Percentiles rank a stretch among this genome's conserved stretches.
Conservation (phyloP, 2,329 filamentous ascomycete species). For the Metarhizium rileyi region DNA sequence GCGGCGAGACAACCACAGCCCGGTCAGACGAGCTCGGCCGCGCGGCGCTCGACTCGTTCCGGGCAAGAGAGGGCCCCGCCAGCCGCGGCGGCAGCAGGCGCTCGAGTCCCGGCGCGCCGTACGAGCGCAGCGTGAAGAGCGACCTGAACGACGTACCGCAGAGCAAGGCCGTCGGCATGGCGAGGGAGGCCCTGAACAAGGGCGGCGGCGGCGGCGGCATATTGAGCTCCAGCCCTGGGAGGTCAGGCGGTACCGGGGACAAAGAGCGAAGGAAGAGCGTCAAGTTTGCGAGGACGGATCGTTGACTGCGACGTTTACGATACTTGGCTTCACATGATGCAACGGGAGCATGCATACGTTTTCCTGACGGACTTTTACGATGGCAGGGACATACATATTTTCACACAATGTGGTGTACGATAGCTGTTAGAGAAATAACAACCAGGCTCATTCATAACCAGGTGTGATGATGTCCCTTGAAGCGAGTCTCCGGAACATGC, state of each 20-base stretch:
- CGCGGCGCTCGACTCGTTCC: conserved; percentile 31
- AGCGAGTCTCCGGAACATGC: no score
- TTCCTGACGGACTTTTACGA: no score
- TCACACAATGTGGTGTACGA: no score
- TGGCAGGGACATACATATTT: no score
- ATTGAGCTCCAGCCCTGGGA: conserved; percentile 41
- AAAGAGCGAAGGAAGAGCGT: conserved; percentile 54
- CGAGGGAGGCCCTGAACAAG: conserved; percentile 40
- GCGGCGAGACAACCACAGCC: conserved; percentile 34
- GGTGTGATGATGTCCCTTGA: no score
- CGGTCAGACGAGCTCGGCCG: conserved; percentile 43
- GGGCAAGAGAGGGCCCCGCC: conserved; percentile 13
- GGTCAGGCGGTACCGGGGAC: conserved; percentile 25
- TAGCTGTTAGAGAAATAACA: no score
- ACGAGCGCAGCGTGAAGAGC: conserved; percentile 22
- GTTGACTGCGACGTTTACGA: no score
- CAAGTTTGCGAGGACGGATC: conserved; percentile 42
- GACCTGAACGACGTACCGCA: conserved; percentile 46
- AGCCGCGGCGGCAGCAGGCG: conserved; percentile 11
- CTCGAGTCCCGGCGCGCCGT: conserved; percentile 16
- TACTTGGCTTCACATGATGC: no score
- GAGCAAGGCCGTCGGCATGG: conserved; percentile 51
- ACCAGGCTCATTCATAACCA: no score
- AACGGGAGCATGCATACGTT: no score
- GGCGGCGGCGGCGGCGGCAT: conserved; percentile 22